Evolutionary conservation across 1,139 yeast genomes (phyloP).

Genomic region (Lodderomyces elongisporus): DNA sequence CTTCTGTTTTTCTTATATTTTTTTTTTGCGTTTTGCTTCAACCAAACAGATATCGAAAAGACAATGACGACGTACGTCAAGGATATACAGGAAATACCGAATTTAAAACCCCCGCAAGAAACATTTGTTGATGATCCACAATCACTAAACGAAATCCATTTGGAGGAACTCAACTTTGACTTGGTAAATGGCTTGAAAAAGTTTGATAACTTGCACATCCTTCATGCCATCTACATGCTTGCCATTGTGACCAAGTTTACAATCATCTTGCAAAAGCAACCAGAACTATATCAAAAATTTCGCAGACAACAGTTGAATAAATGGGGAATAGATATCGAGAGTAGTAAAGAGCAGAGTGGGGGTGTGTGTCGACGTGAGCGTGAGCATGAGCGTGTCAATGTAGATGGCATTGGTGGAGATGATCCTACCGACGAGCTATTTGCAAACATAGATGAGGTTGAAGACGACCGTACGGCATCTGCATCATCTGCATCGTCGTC

Average conservation of each 20-base stretch:
- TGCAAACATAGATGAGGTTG: too few relatives aligned
- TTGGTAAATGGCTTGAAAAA: slow-evolving; percentile 26
- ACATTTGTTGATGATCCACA: slow-evolving; percentile 43
- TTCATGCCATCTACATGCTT: slow-evolving; percentile 34
- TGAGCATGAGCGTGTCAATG: not conserved
- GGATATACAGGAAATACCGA: slow-evolving; percentile 28
- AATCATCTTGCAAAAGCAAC: slow-evolving; percentile 26
- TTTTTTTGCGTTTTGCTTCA: too few relatives aligned
- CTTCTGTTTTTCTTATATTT: too few relatives aligned
- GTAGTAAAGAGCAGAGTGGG: not conserved
- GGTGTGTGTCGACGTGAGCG: not conserved
- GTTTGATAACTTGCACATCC: slow-evolving; percentile 31
- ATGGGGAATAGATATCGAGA: slow-evolving; percentile 9
- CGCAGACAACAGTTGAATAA: slow-evolving; percentile 24
- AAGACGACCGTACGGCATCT: too few relatives aligned
- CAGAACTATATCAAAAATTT: slow-evolving; percentile 22
- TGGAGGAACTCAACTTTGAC: slow-evolving; percentile 35
- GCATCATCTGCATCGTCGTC: not conserved
- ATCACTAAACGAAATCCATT: slow-evolving; percentile 29
- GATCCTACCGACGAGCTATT: too few relatives aligned
- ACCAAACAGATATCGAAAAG: too few relatives aligned
- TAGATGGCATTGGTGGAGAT: too few relatives aligned
- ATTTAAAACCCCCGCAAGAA: slow-evolving; percentile 32
- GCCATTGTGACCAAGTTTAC: slow-evolving; percentile 29
- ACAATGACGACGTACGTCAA: slow-evolving; percentile 6